phyloP scores from a whole-genome alignment of 1,139 yeast species.

The Meyerozyma smithsonii region DNA sequence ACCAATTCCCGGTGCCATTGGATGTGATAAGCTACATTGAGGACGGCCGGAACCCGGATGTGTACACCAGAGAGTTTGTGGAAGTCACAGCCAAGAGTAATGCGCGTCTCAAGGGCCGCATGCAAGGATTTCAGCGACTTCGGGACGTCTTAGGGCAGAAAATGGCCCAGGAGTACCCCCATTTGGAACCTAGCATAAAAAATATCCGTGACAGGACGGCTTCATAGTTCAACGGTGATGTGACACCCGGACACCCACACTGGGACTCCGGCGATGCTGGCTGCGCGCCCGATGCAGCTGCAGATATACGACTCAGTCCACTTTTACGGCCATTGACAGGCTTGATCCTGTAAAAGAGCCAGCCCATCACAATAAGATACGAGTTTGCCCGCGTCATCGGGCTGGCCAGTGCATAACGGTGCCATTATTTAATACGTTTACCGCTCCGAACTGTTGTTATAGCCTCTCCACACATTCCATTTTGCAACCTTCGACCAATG shows the following conservation, averaged over 20 bases:
- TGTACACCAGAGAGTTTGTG: slow-evolving; percentile 91
- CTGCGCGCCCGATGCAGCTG: neutral
- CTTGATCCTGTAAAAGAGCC: slow-evolving; percentile 1
- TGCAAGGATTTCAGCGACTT: slow-evolving; percentile 53
- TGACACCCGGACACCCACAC: slow-evolving; percentile 1
- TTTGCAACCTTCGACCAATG: slow-evolving; percentile 4
- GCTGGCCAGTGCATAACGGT: slow-evolving; percentile 2
- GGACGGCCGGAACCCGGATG: slow-evolving; percentile 95
- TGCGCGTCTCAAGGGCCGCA: slow-evolving; percentile 82
- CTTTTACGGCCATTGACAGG: neutral
- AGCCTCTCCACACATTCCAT: neutral
- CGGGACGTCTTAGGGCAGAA: slow-evolving; percentile 66
- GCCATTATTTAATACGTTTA: neutral
- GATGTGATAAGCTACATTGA: slow-evolving; percentile 84
- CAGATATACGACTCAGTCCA: slow-evolving; percentile 1
- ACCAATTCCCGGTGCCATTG: slow-evolving; percentile 55
- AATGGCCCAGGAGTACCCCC: slow-evolving; percentile 74
- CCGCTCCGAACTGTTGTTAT: neutral
- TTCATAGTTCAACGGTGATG: neutral
- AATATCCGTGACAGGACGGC: slow-evolving; percentile 42
- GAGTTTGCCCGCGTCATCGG: neutral
- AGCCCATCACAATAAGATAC: slow-evolving; percentile 1
- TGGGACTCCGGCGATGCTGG: too few relatives aligned
- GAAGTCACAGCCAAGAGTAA: slow-evolving; percentile 87
- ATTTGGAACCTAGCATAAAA: slow-evolving; percentile 50